phyloP scores from a whole-genome alignment of 305 asterid genomes.

The Petunia hybrid region DNA sequence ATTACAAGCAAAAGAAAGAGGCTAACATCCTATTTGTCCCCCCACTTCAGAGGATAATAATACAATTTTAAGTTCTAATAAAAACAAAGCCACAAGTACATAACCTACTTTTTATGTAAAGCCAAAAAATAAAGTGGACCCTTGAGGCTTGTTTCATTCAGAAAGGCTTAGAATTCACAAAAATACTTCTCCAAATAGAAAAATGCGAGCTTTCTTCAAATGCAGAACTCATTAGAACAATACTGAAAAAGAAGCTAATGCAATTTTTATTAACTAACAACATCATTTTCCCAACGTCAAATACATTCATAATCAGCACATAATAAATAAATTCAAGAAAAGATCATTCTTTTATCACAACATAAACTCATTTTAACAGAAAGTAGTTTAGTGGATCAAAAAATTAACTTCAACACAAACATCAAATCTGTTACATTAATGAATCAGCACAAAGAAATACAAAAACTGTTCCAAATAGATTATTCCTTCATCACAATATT shows the following conservation, averaged over 20 bases:
- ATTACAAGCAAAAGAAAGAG: background rate
- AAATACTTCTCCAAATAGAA: background rate
- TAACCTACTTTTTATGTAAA: background rate
- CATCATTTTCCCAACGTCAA: background rate
- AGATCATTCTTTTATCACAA: no score
- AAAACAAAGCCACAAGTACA: conserved; percentile 17
- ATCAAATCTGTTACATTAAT: background rate
- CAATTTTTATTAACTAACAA: background rate
- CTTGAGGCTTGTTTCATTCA: background rate
- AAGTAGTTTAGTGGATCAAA: no score
- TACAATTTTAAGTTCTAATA: background rate
- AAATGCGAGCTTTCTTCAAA: background rate
- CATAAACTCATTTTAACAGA: no score
- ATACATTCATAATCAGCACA: background rate
- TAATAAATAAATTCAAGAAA: no score
- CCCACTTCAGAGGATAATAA: background rate
- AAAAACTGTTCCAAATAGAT: background rate
- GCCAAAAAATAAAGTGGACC: conserved; percentile 21
- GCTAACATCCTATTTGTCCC: background rate
- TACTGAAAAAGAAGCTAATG: background rate
- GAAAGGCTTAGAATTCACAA: background rate
- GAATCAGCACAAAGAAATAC: background rate
- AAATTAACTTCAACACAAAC: background rate
- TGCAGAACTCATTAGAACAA: conserved; percentile 13
- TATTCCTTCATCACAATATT: no score